Conservation (phyloP, 257 asterid genomes). For the Ocimum tenuiflorum region DNA sequence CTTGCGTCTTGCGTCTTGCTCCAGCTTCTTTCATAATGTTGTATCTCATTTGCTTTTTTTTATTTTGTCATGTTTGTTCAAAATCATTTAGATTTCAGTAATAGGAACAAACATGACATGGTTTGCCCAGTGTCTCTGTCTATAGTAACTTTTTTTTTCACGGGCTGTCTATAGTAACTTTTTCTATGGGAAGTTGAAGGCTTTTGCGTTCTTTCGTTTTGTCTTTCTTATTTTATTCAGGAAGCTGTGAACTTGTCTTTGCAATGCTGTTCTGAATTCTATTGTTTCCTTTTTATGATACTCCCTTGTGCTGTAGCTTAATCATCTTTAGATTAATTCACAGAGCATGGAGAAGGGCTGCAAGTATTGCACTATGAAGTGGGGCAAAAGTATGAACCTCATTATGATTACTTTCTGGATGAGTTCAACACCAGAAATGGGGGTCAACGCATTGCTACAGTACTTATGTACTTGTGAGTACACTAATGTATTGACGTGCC, state of each 20-base stretch:
- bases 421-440: constrained; percentile 74
- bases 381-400: constrained; percentile 92
- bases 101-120: neutral
- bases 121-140: neutral
- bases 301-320: constrained; percentile 6
- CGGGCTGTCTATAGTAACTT: neutral
- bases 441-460: constrained; percentile 86
- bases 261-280: neutral
- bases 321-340: constrained; percentile 9
- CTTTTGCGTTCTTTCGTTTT: neutral
- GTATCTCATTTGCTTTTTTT: neutral
- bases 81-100: neutral
- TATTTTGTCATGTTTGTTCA: neutral
- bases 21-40: neutral
- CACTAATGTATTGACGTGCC: neutral
- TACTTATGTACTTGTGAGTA: constrained; percentile 86
- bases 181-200: neutral
- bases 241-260: constrained; percentile 2
- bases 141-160: neutral
- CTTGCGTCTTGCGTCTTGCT: too few relatives aligned
- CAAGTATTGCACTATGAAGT: constrained; percentile 81
- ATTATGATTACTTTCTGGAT: constrained; percentile 72
- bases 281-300: neutral
- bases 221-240: neutral
- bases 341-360: constrained; percentile 91